Base-by-base conservation (phyloP, 257 asterid species). In the Jacaranda mimosifolia region DNA sequence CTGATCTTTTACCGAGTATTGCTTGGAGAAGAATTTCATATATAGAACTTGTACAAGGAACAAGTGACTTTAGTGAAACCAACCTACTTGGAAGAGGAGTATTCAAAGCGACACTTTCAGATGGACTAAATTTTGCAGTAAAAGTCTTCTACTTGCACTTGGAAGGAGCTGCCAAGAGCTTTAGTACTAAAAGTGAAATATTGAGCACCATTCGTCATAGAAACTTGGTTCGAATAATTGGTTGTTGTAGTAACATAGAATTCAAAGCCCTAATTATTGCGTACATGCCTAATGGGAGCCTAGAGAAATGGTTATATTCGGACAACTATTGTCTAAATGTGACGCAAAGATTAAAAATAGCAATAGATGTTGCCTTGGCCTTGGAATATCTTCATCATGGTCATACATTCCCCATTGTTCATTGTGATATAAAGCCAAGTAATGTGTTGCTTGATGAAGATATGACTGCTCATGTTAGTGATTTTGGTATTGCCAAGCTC, bases 171-270 rank as follows among this genome's bases (percentile, higher is more conserved):
- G 11, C 13, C 43, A 42, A 4, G 19, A 56, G 77, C 14, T 56
- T 57, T 21, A 68, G 40, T 3, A 39, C 19, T 2, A 68, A 72
- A n/a, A 56, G 68, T 13, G 6, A 42, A 13, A 14, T 56, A 13
- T 3, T 77, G 18, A 68, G 70, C 70, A 21, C 75, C 9, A 12
- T 77, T 68, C 76, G 81, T 0, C 81, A 69, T 1, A 76, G 80
- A 15, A 76, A 76, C 35, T 57, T 76, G 12, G 43, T 76, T 13
- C 59, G 63, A 10, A 15, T 77, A 3, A 48, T 77, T 42, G 63
- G 81, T 15, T 77, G 81, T 19, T 77, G 81, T 10, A 35, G 42
- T 6, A 77, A 70, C 0, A 7, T 14, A 6, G 81, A 77, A 4
- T 77, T 77, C 19, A 77, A 38, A 14, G 48, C 77, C 7, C 11